These are phyloP conservation scores for Tetracentron sinense DNA, from an alignment of 164 flowering plant species.

Conservation along the genomic window DNA sequence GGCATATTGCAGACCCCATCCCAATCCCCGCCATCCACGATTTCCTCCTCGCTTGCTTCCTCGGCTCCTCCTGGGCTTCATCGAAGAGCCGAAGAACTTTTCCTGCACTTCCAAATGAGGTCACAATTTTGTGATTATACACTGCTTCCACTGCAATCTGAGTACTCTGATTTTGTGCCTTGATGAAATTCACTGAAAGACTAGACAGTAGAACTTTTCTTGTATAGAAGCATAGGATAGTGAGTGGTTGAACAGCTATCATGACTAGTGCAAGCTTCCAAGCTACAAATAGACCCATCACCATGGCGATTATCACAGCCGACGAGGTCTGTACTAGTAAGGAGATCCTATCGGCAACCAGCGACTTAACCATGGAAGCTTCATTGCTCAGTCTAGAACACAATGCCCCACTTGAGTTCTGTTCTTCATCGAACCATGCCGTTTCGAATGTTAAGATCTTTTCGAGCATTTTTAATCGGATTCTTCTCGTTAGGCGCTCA, in stretches of 20 bases:
- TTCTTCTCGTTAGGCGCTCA: conserved; percentile 61
- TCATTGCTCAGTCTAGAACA: conserved; percentile 73
- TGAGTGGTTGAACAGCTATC: conserved; percentile 84
- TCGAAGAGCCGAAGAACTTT: conserved; percentile 67
- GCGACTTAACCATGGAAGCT: conserved; percentile 75
- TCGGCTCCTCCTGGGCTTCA: conserved; percentile 69
- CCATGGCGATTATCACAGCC: conserved; percentile 65
- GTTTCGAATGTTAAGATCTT: conserved; percentile 76
- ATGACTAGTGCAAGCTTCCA: conserved; percentile 92
- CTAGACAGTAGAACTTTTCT: conserved; percentile 68
- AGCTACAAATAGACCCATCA: conserved; percentile 69
- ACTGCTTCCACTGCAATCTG: conserved; percentile 87
- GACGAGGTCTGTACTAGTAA: conserved; percentile 69
- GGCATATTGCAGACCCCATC: conserved; percentile 80
- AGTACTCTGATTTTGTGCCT: conserved; percentile 74
- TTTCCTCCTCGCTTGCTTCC: conserved; percentile 60
- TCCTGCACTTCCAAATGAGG: conserved; percentile 65
- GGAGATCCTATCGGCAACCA: conserved; percentile 74
- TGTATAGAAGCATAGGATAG: conserved; percentile 77
- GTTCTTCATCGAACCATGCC: conserved; percentile 88
- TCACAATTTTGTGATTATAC: conserved; percentile 70
- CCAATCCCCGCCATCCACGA: conserved; percentile 87
- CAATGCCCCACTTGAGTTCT: conserved; percentile 69
- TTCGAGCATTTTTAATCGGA: conserved; percentile 64
- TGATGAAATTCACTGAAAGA: conserved; percentile 47